These are phyloP conservation scores for Comarum palustre DNA, from an alignment of 306 rosid species.

Conservation along the genomic window DNA sequence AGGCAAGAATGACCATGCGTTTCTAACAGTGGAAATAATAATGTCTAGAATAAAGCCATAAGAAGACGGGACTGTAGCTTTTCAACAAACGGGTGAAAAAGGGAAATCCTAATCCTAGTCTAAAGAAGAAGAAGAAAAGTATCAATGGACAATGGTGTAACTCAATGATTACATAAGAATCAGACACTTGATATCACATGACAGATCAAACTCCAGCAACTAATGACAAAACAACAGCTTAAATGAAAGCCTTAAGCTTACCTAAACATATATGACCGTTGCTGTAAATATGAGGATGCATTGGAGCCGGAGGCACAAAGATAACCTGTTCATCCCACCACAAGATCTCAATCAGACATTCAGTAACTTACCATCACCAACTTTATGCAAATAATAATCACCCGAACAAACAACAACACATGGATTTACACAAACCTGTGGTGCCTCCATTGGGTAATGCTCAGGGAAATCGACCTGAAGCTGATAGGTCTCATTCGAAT, in stretches of 20 bases:
- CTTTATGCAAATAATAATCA: no score
- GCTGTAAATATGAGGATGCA: slow-evolving; percentile 98
- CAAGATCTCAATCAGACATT: background rate
- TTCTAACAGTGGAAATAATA: background rate
- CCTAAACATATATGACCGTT: slow-evolving; percentile 99
- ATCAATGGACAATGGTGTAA: background rate
- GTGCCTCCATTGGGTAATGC: slow-evolving; percentile 99
- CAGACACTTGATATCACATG: background rate
- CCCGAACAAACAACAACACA: slow-evolving; percentile 2
- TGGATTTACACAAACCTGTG: slow-evolving; percentile 57
- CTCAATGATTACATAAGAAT: background rate
- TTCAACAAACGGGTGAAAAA: background rate
- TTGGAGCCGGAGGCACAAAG: slow-evolving; percentile 93
- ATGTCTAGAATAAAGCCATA: background rate
- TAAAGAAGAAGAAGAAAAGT: no score
- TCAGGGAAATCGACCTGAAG: slow-evolving; percentile 99
- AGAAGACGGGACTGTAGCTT: background rate
- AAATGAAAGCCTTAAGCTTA: slow-evolving; percentile 28
- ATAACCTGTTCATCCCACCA: slow-evolving; percentile 63
- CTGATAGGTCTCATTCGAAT: slow-evolving; percentile 83
- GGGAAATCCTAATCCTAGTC: background rate
- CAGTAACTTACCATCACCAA: background rate
- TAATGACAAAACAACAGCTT: background rate
- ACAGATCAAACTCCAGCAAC: background rate
- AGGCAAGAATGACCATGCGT: background rate